Conservation (phyloP, 148 eudicot genomes). For the Cornus florida region DNA sequence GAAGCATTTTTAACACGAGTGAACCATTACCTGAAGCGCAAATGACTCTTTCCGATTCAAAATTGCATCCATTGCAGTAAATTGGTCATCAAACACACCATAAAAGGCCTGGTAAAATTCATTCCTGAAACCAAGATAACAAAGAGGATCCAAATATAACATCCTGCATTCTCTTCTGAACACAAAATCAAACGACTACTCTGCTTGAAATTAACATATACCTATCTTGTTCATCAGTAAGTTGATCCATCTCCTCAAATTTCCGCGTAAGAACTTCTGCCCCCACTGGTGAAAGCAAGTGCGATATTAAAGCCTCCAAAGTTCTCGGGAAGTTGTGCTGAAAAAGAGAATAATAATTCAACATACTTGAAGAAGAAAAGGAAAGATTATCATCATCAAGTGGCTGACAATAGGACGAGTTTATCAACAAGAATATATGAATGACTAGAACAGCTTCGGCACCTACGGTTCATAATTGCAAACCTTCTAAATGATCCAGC, state of each 20-base stretch:
- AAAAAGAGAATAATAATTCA: conserved; percentile 16
- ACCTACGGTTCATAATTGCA: not conserved
- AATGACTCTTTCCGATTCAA: conserved; percentile 86
- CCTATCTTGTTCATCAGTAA: conserved; percentile 64
- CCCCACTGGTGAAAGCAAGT: conserved; percentile 84
- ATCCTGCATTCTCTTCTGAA: conserved; percentile 5
- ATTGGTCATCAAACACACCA: conserved; percentile 80
- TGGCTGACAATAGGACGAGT: too few relatives aligned
- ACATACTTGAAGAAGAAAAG: conserved; percentile 9
- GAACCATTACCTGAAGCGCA: conserved; percentile 64
- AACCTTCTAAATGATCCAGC: not conserved
- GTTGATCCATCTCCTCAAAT: conserved; percentile 81
- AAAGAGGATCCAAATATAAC: conserved; percentile 11
- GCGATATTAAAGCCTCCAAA: conserved; percentile 76
- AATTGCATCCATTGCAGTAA: conserved; percentile 69
- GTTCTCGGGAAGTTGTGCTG: conserved; percentile 89
- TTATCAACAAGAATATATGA: too few relatives aligned
- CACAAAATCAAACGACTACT: conserved; percentile 6
- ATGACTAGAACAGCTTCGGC: too few relatives aligned
- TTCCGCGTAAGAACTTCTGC: conserved; percentile 91
- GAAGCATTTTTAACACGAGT: not conserved
- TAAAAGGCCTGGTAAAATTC: conserved; percentile 75
- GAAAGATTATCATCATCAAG: not conserved
- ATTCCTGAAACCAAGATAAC: conserved; percentile 41
- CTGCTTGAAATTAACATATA: conserved; percentile 16